phyloP scores from a whole-genome alignment of 2,329 filamentous ascomycete species.

The Aspergillus novoparasiticus region DNA sequence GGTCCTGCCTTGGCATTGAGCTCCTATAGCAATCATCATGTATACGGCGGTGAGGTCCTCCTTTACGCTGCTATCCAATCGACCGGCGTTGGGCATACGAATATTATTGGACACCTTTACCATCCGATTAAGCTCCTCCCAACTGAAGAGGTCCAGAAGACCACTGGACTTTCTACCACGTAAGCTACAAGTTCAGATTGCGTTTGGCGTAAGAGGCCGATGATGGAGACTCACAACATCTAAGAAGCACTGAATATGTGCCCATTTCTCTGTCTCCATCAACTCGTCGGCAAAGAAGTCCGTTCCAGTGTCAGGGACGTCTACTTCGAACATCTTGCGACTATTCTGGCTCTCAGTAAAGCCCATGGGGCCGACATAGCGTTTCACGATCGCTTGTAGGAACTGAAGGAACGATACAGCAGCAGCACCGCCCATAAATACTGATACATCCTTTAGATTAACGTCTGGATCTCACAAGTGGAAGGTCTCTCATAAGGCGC shows the following conservation, averaged over 20 bases:
- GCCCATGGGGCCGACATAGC: neutral
- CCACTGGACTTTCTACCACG: neutral
- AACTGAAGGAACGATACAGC: neutral
- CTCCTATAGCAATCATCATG: conserved; percentile 57
- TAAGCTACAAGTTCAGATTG: neutral
- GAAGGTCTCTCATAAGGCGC: neutral
- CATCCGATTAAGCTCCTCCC: neutral
- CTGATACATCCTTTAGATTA: neutral
- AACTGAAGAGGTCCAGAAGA: neutral
- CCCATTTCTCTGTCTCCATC: conserved; percentile 1
- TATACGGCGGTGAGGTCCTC: conserved; percentile 21
- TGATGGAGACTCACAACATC: neutral
- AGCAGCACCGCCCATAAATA: neutral
- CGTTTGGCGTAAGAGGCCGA: neutral
- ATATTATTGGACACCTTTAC: neutral
- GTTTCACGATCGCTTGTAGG: conserved; percentile 1
- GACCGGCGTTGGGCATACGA: neutral
- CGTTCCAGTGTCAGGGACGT: neutral
- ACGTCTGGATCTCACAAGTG: neutral
- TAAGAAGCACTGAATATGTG: neutral
- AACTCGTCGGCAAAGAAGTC: conserved; percentile 1
- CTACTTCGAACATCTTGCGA: conserved; percentile 3
- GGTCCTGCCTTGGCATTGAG: conserved; percentile 46
- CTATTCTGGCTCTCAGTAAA: conserved; percentile 2
- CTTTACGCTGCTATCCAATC: neutral